phyloP scores from a whole-genome alignment of 257 asterid genomes.

The Solanum bulbocastanum region DNA sequence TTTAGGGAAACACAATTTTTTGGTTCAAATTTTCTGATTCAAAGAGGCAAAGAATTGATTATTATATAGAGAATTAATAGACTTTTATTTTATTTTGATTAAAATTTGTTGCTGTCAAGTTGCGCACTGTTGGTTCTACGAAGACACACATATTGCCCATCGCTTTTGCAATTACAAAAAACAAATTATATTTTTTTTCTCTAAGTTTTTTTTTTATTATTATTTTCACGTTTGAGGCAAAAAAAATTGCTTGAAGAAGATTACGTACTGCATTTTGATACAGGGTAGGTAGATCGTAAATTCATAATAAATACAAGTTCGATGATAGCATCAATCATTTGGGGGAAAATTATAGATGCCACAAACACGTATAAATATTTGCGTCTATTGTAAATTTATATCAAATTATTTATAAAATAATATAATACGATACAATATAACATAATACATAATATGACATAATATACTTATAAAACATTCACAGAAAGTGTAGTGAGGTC shows the following conservation, averaged over 20 bases:
- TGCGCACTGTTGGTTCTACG: background rate
- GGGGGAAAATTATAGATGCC: background rate
- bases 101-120: background rate
- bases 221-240: background rate
- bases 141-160: background rate
- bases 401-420: background rate
- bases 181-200: too few relatives aligned
- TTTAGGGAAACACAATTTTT: background rate
- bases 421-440: background rate
- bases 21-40: background rate
- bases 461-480: background rate
- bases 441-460: background rate
- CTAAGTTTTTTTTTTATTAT: too few relatives aligned
- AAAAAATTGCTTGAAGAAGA: background rate
- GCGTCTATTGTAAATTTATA: background rate
- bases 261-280: background rate
- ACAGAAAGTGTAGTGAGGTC: background rate
- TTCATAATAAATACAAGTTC: background rate
- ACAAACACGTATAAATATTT: background rate
- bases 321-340: background rate
- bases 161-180: background rate
- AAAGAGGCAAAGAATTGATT: background rate
- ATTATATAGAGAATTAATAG: background rate
- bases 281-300: background rate
- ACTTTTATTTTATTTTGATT: background rate